phyloP scores from a whole-genome alignment of 2,329 filamentous ascomycete genomes.

The Colletotrichum tofieldiae region DNA sequence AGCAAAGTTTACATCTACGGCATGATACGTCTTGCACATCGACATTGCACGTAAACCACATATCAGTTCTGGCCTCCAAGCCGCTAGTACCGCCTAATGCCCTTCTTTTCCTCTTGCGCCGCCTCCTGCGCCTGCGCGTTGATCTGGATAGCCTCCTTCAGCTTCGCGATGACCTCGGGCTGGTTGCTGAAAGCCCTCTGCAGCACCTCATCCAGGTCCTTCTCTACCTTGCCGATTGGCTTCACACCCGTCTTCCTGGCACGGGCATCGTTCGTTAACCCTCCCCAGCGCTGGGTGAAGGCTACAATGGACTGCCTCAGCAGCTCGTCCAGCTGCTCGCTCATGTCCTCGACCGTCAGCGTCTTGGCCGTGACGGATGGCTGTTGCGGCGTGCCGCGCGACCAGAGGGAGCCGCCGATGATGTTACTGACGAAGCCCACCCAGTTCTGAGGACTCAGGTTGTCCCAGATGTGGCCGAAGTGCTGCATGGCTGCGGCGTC shows the following conservation, averaged over 20 bases:
- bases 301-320: constrained; percentile 74
- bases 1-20: neutral
- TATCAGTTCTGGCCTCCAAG: neutral
- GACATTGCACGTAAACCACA: neutral
- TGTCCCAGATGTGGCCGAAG: constrained; percentile 77
- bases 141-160: constrained; percentile 74
- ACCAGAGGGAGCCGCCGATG: constrained; percentile 70
- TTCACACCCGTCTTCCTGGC: constrained; percentile 64
- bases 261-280: constrained; percentile 65
- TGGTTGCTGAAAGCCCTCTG: constrained; percentile 72
- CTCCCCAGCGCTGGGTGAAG: constrained; percentile 74
- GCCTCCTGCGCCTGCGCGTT: constrained; percentile 69
- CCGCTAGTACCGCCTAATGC: constrained; percentile 40
- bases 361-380: constrained; percentile 48
- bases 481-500: constrained; percentile 70
- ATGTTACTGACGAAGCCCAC: constrained; percentile 73
- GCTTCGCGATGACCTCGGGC: constrained; percentile 71
- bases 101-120: constrained; percentile 54
- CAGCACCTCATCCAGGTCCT: constrained; percentile 71
- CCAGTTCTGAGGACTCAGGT: constrained; percentile 71
- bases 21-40: neutral
- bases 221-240: constrained; percentile 67
- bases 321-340: constrained; percentile 76
- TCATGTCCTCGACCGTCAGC: constrained; percentile 70
- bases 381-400: constrained; percentile 46